Conservation (phyloP, 2,329 filamentous ascomycete species). For the Sclerotinia glacialis region DNA sequence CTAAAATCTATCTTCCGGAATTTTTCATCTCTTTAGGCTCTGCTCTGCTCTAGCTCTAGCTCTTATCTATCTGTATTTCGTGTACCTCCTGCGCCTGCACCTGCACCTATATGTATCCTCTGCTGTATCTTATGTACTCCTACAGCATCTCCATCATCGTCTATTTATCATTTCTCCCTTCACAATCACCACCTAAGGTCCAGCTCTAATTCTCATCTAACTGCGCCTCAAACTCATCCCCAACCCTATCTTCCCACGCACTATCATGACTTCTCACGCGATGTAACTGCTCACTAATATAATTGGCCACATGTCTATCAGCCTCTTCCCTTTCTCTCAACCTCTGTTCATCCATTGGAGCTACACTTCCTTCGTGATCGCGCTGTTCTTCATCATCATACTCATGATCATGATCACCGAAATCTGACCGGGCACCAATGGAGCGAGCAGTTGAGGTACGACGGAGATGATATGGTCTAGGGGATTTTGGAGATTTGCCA, state of each 20-base stretch:
- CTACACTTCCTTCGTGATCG: slow-evolving; percentile 45
- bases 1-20: neutral
- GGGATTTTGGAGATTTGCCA: slow-evolving; percentile 38
- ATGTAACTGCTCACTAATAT: slow-evolving; percentile 77
- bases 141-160: neutral
- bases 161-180: neutral
- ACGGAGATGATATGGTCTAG: slow-evolving; percentile 56
- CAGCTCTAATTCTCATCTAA: slow-evolving; percentile 42
- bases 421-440: slow-evolving; percentile 81
- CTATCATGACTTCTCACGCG: slow-evolving; percentile 58
- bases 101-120: neutral
- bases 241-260: slow-evolving; percentile 41
- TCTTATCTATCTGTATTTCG: neutral
- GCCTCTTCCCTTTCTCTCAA: slow-evolving; percentile 52
- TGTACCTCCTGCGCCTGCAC: neutral
- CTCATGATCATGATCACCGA: slow-evolving; percentile 44
- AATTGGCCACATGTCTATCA: slow-evolving; percentile 72
- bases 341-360: slow-evolving; percentile 52
- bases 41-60: neutral
- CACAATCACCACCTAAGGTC: neutral
- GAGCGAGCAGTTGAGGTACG: slow-evolving; percentile 80
- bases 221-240: slow-evolving; percentile 62
- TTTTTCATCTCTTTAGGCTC: neutral
- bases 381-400: slow-evolving; percentile 33
- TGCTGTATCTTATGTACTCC: neutral